Base-by-base conservation (phyloP, 2,329 filamentous ascomycete species). In the Xylariales sp. region DNA sequence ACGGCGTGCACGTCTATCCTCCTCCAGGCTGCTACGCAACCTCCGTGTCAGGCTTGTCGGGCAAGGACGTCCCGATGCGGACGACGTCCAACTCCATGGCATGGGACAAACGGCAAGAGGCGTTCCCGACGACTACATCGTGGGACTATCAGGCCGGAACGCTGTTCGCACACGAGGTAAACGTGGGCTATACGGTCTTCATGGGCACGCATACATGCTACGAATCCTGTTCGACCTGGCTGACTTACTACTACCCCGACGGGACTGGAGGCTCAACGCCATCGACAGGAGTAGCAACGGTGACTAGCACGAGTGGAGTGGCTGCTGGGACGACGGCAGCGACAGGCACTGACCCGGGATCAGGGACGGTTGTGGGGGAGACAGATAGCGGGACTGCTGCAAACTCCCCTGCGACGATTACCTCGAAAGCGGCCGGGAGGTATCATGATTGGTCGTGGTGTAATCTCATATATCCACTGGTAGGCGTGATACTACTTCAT, bases 201-300 rank as follows among this genome's bases (percentile, higher is more conserved):
- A 44, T 46, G 21, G 20, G 45, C 19, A 51, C 49, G 16, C 49
- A 51, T 34, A 51, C 49, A n/a, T 51, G 49, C 25, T 51, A 42
- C 31, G 47, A 46, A 38, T 34, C 29, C n/a, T 51, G 49, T 27
- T 34, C 40, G 15, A 20, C 29, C 5, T 51, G 45, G 49, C 35
- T 46, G 20, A 41, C 38, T 9, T 48, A 45, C 38, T 51, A 47
- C 20, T 51, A 44, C 25, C 46, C 48, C 10, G 41, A 44, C n/a
- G 31, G 37, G 9, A 40, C 37, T 7, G 42, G 42, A 7, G 42
- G 18, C 3, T 24, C 42, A 12, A 20, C 10, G n/a, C 35, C 35
- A 7, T 10, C 22, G 8, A 38, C 35, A 4, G 24, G 8, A n/a
- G 15, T 16, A 7, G 16, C 35, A 15, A 38, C 35, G 15, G 16